phyloP scores from a whole-genome alignment of 2,329 filamentous ascomycete species.

The Gnomoniopsis smithogilvyi region DNA sequence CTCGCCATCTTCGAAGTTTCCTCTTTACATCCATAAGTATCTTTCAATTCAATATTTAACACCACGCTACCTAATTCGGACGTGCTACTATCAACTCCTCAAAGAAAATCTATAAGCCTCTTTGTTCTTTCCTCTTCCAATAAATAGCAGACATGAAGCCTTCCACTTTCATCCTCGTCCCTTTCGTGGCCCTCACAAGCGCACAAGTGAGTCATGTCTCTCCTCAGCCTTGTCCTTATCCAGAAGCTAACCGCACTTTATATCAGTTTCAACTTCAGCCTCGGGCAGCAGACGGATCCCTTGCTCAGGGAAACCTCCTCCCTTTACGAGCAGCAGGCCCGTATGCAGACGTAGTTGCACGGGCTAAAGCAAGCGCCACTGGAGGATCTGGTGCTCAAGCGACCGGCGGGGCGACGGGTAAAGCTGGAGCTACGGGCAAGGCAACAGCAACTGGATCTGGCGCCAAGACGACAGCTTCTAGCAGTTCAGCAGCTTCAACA shows the following conservation, averaged over 20 bases:
- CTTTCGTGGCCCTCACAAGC: neutral
- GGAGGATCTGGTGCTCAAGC: neutral
- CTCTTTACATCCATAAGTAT: too few relatives aligned
- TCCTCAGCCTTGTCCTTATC: neutral
- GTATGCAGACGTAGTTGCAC: neutral
- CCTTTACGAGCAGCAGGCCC: neutral
- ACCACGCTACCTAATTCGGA: too few relatives aligned
- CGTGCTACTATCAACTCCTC: too few relatives aligned
- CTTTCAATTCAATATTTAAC: too few relatives aligned
- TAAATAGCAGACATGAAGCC: neutral
- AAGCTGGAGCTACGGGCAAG: neutral
- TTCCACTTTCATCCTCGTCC: neutral
- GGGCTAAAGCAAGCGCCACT: neutral
- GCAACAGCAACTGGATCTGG: neutral
- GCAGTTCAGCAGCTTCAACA: neutral
- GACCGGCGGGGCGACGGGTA: neutral
- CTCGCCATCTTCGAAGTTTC: too few relatives aligned
- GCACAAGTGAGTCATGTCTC: neutral
- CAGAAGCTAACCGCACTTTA: neutral
- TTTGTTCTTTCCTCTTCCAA: too few relatives aligned
- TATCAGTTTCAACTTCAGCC: neutral
- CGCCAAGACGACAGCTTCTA: neutral
- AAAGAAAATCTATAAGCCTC: too few relatives aligned
- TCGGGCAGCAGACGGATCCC: neutral
- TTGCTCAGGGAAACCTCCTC: neutral